A percentile compares a stretch with the other conserved stretches of the same genome.
Evolutionary conservation across 257 asterid genomes (phyloP).

Genomic region (Solanum corneliomulleri): DNA sequence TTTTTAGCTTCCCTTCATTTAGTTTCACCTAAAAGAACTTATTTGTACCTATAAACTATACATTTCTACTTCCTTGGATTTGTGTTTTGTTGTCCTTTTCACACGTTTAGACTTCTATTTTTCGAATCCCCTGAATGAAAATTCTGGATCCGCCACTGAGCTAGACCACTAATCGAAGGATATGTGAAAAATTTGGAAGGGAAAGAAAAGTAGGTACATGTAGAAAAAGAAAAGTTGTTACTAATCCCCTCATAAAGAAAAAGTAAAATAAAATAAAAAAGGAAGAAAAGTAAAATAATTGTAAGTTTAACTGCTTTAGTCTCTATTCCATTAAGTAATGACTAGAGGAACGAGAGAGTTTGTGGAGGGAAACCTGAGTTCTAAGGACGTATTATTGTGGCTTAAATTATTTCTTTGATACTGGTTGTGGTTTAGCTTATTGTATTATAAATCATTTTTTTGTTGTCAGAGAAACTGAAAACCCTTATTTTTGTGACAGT

Average conservation of each 20-base stretch:
- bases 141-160: background rate
- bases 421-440: background rate
- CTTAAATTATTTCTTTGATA: background rate
- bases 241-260: background rate
- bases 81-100: background rate
- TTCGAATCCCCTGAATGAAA: background rate
- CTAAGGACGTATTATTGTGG: background rate
- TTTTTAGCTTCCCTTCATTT: background rate
- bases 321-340: background rate
- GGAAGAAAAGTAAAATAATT: background rate
- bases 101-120: background rate
- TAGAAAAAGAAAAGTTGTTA: background rate
- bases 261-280: background rate
- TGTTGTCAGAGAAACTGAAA: conserved; percentile 43
- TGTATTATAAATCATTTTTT: background rate
- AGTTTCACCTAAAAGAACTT: background rate
- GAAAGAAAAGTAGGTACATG: background rate
- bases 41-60: background rate
- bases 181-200: background rate
- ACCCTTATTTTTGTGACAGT: background rate
- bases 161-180: background rate
- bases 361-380: background rate
- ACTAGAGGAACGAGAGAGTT: background rate
- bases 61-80: background rate
- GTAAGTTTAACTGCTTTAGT: background rate